Base-by-base conservation (phyloP, 805 yeast species). In the Lachancea sp. region DNA sequence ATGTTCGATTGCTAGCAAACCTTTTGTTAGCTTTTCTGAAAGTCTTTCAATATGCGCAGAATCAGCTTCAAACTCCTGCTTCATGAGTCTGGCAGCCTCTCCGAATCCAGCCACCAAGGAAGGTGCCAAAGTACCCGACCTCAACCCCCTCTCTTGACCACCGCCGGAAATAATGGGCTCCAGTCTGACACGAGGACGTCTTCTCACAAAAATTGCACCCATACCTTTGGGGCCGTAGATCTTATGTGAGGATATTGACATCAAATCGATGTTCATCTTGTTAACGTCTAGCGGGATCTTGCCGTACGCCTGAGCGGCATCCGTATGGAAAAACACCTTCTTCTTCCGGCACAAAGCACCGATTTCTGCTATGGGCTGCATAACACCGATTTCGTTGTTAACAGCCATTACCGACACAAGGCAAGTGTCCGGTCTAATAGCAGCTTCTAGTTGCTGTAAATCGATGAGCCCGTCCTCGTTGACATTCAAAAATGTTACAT, bases 71-170 rank as follows among this genome's bases (percentile, higher is more conserved):
- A 74, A 77, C 62, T 93, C 99, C 55, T 72, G 68, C 44, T 64
- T 66, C 76, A 88, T 83, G 49, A 93, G 66, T 60, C 96, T 77
- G 35, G 96, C 93, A 27, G 99, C 99, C 68, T 93, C 98, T 50
- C 99, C 99, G 64, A 93, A 88, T 0, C 99, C 99, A 30, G 89
- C 82, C 35, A 91, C 86, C 60, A 89, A 74, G 18, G 98, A 95
- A n/a, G 99, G 95, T 3, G 99, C 90, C 62, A 93, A 75, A 25
- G 99, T 93, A 49, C 99, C 99, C 4, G 96, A 85, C 69, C 99
- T 78, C 59, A 93, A 73, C 48, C 99, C 99, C 72, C 99, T 84
- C 71, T 93, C 99, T 71, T 93, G 99, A 43, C 99, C 99, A 69
- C 99, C 99, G 54, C 99, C 99, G 49, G 89, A 84, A 55, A 93